These are phyloP conservation scores for Agarophyton chilense DNA, from an alignment of 23 red algal genomes.

Conservation along the genomic window DNA sequence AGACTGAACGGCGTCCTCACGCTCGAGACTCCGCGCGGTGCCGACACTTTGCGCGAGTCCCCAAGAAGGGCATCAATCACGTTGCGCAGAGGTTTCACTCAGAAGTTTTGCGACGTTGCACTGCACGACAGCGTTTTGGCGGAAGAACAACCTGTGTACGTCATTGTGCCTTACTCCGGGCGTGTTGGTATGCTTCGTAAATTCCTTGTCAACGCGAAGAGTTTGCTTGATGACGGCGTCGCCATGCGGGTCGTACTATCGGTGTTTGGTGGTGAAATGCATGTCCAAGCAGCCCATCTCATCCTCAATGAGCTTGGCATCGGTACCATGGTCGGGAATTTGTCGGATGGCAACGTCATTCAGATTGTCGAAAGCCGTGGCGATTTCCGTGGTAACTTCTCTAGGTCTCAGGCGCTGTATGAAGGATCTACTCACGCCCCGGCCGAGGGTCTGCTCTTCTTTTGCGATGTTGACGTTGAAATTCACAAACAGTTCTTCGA, in stretches of 20 bases:
- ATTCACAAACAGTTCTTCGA: slow-evolving; percentile 24
- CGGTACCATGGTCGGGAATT: slow-evolving; percentile 2
- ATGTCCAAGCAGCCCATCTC: slow-evolving; percentile 20
- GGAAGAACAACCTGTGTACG: slow-evolving; percentile 20
- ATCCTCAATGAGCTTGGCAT: slow-evolving; percentile 1
- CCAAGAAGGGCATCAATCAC: slow-evolving; percentile 36
- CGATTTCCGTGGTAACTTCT: slow-evolving; percentile 40
- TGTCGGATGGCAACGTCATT: slow-evolving; percentile 21
- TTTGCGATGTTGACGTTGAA: slow-evolving; percentile 60
- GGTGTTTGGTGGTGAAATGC: slow-evolving; percentile 15
- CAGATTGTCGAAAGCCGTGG: slow-evolving; percentile 33
- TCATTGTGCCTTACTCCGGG: slow-evolving; percentile 41
- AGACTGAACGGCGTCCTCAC: slow-evolving; percentile 24
- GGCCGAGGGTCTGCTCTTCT: slow-evolving; percentile 54
- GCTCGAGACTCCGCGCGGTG: background rate
- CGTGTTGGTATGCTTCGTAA: slow-evolving; percentile 22
- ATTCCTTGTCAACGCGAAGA: slow-evolving; percentile 29
- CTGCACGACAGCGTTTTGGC: slow-evolving; percentile 2
- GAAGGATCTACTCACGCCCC: slow-evolving; percentile 36
- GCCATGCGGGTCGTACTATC: slow-evolving; percentile 14
- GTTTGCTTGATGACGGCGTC: slow-evolving; percentile 30
- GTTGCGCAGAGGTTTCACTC: slow-evolving; percentile 45
- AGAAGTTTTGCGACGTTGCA: slow-evolving; percentile 56
- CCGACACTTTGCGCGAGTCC: background rate
- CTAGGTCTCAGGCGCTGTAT: slow-evolving; percentile 27